Conservation (phyloP, 805 yeast genomes). For the Lipomyces sp. region DNA sequence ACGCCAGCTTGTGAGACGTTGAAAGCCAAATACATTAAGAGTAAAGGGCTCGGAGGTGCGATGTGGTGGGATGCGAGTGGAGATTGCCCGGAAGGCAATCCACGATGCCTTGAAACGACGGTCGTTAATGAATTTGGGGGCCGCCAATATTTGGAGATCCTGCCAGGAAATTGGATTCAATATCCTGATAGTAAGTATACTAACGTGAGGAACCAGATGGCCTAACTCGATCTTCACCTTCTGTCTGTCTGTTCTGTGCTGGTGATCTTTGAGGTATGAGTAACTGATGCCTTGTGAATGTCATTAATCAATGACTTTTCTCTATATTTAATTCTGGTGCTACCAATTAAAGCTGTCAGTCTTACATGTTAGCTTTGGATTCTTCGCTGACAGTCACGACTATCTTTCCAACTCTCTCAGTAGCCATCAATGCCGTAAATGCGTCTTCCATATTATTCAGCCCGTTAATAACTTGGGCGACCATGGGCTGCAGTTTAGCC, state of each 20-base stretch:
- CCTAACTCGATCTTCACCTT: background rate
- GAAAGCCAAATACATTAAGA: conserved; percentile 65
- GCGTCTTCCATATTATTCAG: conserved; percentile 29
- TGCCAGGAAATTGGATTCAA: conserved; percentile 5
- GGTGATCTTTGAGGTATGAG: background rate
- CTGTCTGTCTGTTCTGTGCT: background rate
- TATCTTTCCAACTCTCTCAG: conserved; percentile 16
- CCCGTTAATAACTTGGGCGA: conserved; percentile 23
- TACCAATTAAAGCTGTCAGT: background rate
- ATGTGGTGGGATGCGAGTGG: conserved; percentile 94
- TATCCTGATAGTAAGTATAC: conserved; percentile 12
- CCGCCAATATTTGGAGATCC: background rate
- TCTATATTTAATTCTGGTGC: background rate
- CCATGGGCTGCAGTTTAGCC: conserved; percentile 24
- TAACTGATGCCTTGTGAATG: background rate
- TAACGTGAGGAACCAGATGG: background rate
- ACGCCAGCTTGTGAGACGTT: conserved; percentile 54
- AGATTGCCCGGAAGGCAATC: conserved; percentile 9
- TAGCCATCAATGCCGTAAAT: conserved; percentile 10
- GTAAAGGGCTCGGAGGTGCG: conserved; percentile 70
- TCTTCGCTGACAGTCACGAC: conserved; percentile 12
- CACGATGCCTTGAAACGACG: conserved; percentile 17
- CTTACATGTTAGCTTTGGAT: conserved; percentile 4
- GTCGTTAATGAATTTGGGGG: conserved; percentile 18
- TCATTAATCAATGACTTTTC: background rate